Base-by-base conservation (phyloP, 108 stramenopile species). In the Fragilaria crotonensis region DNA sequence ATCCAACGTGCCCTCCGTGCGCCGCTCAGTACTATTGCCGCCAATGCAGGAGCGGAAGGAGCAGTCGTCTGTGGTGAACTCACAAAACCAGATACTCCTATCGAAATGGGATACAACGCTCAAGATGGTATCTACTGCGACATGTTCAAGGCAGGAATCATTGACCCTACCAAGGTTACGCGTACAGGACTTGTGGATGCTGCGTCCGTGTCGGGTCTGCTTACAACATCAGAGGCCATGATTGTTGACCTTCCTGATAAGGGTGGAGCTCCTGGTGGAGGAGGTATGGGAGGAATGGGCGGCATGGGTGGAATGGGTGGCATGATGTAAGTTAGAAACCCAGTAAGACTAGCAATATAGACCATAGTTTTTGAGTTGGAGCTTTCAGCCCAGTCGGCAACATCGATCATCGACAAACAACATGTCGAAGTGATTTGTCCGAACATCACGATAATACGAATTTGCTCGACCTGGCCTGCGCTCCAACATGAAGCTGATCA, bases 101-200 rank as follows among this genome's bases (percentile, higher is more conserved):
- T 89, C 41, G 75, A 85, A 47, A 68, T 53, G 31, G 95, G 95
- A 31, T 96, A 84, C 66, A 84, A 96, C 76, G 95, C 97, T 36
- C 83, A 87, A 72, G 93, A 89, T 33, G 89, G 84, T 49, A 67
- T 81, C 4, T 99, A 96, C 74, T 77, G 78, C 65, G 77, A 99
- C 68, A 90, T 99, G 96, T 80, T 93, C 61, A 75, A 77, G 20
- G 89, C 85, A 52, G 99, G 99, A 52, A 98, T 99, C 64, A 99
- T 99, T 74, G 99, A 99, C 75, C 99, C 99, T 11, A 96, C 95
- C 30, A 98, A 98, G 84, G 99, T 99, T n/a, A 96, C 96, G 21
- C 87, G 96, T 63, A 98, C 99, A 20, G 99, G 96, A 25, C 75
- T 99, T 57, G 78, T 97, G 36, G 99, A 99, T 73, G 97, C 99